phyloP scores from a whole-genome alignment of 2,329 filamentous ascomycete genomes.

The Colletotrichum melonis region DNA sequence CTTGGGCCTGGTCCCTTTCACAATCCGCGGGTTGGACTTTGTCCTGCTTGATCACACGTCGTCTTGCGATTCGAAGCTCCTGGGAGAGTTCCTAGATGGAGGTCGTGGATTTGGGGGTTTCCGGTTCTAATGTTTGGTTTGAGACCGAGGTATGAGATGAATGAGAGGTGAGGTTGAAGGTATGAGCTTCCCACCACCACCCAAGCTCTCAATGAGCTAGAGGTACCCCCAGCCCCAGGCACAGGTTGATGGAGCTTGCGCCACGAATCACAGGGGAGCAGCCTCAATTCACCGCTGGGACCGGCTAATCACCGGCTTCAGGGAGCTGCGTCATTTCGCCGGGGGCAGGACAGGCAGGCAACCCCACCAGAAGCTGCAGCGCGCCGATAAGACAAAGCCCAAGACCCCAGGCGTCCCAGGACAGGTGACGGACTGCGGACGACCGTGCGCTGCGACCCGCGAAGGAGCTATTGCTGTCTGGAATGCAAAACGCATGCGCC shows the following conservation, averaged over 20 bases:
- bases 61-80: not conserved
- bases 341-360: not conserved
- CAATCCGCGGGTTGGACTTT: not conserved
- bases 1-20: not conserved
- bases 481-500: slow-evolving; percentile 1
- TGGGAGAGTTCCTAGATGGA: not conserved
- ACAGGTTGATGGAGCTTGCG: slow-evolving; percentile 25
- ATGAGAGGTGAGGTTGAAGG: not conserved
- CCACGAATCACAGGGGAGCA: slow-evolving; percentile 11
- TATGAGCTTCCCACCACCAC: not conserved
- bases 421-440: not conserved
- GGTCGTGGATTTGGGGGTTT: too few relatives aligned
- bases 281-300: slow-evolving; percentile 6
- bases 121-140: not conserved
- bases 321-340: slow-evolving; percentile 29
- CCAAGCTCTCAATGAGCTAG: slow-evolving; percentile 12
- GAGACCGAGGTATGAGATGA: slow-evolving; percentile 1
- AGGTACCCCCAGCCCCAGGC: not conserved
- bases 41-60: not conserved
- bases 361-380: not conserved
- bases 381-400: slow-evolving; percentile 1
- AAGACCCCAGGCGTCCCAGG: not conserved
- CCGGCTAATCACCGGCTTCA: slow-evolving; percentile 28
- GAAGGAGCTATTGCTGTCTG: not conserved
- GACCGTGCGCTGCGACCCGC: not conserved